Conservation (phyloP, 2,329 filamentous ascomycete species). For the Ceratocystis diversiconidia region DNA sequence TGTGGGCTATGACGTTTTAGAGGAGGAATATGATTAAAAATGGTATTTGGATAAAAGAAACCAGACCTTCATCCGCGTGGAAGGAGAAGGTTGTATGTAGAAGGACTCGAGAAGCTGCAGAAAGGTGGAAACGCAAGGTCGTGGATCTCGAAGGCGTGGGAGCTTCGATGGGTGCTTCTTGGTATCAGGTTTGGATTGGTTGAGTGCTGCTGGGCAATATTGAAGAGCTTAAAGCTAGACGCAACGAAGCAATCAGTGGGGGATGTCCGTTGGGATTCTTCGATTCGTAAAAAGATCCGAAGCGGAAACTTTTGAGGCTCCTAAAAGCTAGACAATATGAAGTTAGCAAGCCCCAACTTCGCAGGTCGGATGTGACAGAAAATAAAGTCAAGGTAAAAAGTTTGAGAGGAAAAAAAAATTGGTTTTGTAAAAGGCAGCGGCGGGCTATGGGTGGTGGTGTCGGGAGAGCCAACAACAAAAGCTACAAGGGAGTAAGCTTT, state of each 20-base stretch:
- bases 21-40: constrained; percentile 13
- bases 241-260: constrained; percentile 17
- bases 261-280: constrained; percentile 16
- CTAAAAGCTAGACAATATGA: constrained; percentile 7
- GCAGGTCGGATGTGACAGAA: neutral
- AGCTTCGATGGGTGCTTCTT: constrained; percentile 13
- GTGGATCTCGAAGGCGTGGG: constrained; percentile 15
- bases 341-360: neutral
- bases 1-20: constrained; percentile 21
- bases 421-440: neutral
- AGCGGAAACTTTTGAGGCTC: neutral
- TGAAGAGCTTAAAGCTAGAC: constrained; percentile 10
- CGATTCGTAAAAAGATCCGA: constrained; percentile 1
- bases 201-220: constrained; percentile 5
- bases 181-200: constrained; percentile 8
- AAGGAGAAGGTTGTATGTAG: constrained; percentile 9
- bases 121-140: constrained; percentile 1
- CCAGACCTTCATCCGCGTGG: constrained; percentile 9
- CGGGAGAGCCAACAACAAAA: neutral
- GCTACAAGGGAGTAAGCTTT: constrained; percentile 3
- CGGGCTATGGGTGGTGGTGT: neutral
- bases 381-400: neutral
- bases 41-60: neutral
- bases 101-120: constrained; percentile 7
- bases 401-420: neutral